These are phyloP conservation scores for Nicotiana obtusifolia DNA, from an alignment of 257 asterid genomes.

Conservation along the genomic window DNA sequence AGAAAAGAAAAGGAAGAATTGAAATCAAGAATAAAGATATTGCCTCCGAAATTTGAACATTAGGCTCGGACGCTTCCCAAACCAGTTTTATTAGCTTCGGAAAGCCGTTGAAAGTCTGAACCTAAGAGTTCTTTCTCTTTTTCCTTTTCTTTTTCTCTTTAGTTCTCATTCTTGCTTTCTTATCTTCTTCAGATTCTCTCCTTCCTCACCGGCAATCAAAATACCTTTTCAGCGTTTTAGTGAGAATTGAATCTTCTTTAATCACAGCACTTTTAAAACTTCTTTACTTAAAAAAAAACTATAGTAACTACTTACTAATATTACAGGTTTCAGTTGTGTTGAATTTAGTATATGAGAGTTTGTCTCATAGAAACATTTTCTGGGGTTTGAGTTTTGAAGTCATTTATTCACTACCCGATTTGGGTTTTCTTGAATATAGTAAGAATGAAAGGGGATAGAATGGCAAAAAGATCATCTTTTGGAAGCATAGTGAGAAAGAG, in stretches of 20 bases:
- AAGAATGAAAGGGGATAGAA: constrained; percentile 56
- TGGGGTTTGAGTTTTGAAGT: background rate
- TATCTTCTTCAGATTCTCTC: background rate
- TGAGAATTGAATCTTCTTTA: constrained; percentile 3
- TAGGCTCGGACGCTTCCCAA: background rate
- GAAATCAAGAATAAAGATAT: background rate
- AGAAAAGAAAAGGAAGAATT: background rate
- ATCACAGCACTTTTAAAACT: background rate
- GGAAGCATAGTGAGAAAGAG: constrained; percentile 61
- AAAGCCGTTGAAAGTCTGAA: constrained; percentile 35
- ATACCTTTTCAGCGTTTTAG: background rate
- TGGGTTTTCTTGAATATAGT: background rate
- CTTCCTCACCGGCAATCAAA: background rate
- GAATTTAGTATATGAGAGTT: background rate
- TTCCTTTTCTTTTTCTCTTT: background rate
- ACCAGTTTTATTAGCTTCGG: constrained; percentile 22
- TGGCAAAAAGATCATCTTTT: constrained; percentile 69
- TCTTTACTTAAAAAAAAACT: background rate
- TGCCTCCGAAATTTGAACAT: constrained; percentile 4
- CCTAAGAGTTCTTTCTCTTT: background rate
- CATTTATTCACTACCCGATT: background rate
- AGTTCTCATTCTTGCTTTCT: background rate
- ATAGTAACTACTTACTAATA: background rate
- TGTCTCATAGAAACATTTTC: background rate
- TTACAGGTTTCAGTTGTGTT: background rate